Base-by-base conservation (phyloP, 176 grass and related monocot species). In the Saccharum spontaneum region DNA sequence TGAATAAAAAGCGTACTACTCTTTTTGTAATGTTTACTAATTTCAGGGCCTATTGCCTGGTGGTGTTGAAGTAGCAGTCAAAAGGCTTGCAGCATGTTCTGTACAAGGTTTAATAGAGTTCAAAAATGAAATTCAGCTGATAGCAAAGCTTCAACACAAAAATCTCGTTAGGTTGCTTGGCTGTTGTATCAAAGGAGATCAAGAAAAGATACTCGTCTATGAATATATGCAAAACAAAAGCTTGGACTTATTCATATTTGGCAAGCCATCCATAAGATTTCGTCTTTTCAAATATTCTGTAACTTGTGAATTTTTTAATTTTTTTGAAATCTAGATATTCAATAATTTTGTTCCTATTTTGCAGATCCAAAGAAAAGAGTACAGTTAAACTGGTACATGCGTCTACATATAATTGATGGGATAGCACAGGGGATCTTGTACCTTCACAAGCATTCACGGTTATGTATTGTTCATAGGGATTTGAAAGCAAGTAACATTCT, bases 171-270 rank as follows among this genome's bases (percentile, higher is more conserved):
- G 55, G 52, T 61, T 92, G 75, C 67, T 92, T 45, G 90, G 86
- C 3, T 86, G 79, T 18, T 92, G 86, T 44, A 80, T 76, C 16
- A n/a, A 86, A 77, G 86, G 75, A 70, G 68, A 82, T 33, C 78
- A 54, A 71, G 89, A 91, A 82, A 94, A 90, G 54, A 77, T 91
- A 57, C 82, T 94, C 45, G 90, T 94, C 67, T 95, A 95, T 40
- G 93, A 95, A 86, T 91, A 88, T 41, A 74, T 95, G 81, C 83
- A 87, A 72, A 93, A 97, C 64, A 93, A 86, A 93, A 97, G 91
- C 87, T 70, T 97, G 20, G 94, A 97, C 48, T 81, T 48, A 24
- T 68, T 89, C 82, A 67, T 97, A 79, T 97, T 91, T 45, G 90
- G 85, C 86, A 83, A 22, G 55, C 11, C 16, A 41, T 24, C 44